Evolutionary conservation across 2,329 filamentous ascomycete species (phyloP), one percentile per base, ranked within the genome.

Genomic region (Alternaria gaisen): DNA sequence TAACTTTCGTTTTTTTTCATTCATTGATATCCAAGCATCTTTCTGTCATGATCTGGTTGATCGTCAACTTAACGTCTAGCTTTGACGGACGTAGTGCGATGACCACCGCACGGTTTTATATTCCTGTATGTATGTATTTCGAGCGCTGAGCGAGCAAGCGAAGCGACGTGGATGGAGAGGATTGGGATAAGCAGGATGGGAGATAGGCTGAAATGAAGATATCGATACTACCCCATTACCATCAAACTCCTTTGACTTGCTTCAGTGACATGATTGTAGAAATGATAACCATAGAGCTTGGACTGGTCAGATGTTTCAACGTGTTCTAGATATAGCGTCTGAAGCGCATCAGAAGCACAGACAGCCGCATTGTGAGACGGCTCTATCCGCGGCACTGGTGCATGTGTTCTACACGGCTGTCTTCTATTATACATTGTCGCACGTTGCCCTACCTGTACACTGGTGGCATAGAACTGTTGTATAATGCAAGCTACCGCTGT

Each of bases 61-160:
- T n/a, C 22, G 22, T 14, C 28, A 28, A 53, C 56, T 41, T 26
- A 30, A 53, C 48, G 48, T 53, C 56, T 53, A 53, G 56, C 48
- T 51, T 42, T 30, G 48, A 53, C 47, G 47, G 43, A 58, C 26
- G 43, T 55, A 26, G 53, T 60, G 34, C 51, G 32, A 59, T 48
- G 56, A 46, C 16, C 43, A 54, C 46, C 46, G 56, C 48, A 53
- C 42, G 42, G 36, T 42, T 52, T 53, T 47, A 46, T 55, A 55
- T 46, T 40, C 24, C 38, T 53, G 18, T 40, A 55, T 59, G 56
- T 47, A 59, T 63, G 47, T 54, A 63, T 34, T 53, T 52, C 10
- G 41, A 43, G 40, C 20, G 60, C 46, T 50, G 46, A 26, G 46
- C 32, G 30, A 36, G 46, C 46, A n/a, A 50, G 46, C 46, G 14